A percentile compares a stretch with the other conserved stretches of the same genome.
These are phyloP conservation scores for Spatholobus suberectus DNA, from an alignment of 306 rosid species.

Conservation along the genomic window DNA sequence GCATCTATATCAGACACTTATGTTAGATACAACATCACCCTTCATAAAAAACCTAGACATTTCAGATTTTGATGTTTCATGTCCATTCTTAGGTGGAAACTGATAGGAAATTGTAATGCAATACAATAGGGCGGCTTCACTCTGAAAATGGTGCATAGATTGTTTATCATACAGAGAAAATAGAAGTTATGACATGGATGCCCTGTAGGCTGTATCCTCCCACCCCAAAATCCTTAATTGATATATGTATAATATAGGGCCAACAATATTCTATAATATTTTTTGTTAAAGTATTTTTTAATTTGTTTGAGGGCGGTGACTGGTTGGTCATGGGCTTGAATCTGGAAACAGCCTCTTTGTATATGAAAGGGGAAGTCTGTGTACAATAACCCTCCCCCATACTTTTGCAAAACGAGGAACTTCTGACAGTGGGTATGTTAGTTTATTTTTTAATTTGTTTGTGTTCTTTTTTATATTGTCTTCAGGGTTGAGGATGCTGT, in stretches of 20 bases:
- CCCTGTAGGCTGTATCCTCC: not conserved
- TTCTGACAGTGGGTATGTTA: no score
- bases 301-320: no score
- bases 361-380: no score
- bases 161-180: not conserved
- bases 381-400: no score
- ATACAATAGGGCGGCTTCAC: not conserved
- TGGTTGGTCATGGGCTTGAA: no score
- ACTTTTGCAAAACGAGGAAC: no score
- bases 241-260: not conserved
- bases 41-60: not conserved
- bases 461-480: slow-evolving; percentile 1
- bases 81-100: not conserved
- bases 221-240: not conserved
- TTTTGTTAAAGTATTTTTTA: slow-evolving; percentile 10
- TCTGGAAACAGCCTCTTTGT: no score
- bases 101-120: not conserved
- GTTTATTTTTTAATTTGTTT: slow-evolving; percentile 25
- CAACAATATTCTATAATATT: not conserved
- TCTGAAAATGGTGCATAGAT: slow-evolving; percentile 1
- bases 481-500: slow-evolving; percentile 93
- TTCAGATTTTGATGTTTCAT: not conserved
- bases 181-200: slow-evolving; percentile 21
- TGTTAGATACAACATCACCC: slow-evolving; percentile 1
- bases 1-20: not conserved